These are phyloP conservation scores for Claviceps sp. DNA, from an alignment of 2,329 filamentous ascomycete species.

Conservation along the genomic window DNA sequence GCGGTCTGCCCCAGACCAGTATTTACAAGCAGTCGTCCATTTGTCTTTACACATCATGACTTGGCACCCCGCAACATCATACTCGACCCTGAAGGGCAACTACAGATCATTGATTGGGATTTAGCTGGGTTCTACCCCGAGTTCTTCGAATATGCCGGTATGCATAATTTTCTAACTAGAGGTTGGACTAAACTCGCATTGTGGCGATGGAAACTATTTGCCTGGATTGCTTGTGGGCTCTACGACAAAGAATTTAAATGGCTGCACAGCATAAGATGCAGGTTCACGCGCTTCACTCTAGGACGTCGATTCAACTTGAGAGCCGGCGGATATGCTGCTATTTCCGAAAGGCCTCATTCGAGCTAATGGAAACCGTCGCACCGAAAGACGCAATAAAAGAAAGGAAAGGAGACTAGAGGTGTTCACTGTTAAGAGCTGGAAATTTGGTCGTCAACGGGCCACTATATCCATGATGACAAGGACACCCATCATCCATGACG, in stretches of 20 bases:
- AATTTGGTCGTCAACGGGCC: no score
- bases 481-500: no score
- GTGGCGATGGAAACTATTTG: background rate
- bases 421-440: no score
- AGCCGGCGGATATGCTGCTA: background rate
- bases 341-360: background rate
- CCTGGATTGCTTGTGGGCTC: background rate
- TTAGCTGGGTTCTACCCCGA: background rate
- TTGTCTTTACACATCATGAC: background rate
- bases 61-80: background rate
- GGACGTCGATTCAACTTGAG: background rate
- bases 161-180: background rate
- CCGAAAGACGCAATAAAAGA: no score
- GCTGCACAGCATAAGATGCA: background rate
- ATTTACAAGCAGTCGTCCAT: background rate
- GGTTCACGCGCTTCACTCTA: background rate
- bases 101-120: background rate
- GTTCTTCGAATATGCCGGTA: background rate
- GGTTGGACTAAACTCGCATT: background rate
- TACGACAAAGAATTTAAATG: background rate
- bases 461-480: no score
- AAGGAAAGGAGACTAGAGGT: no score
- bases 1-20: background rate
- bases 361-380: no score
- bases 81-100: background rate